A percentile compares a stretch with the other conserved stretches of the same genome.
phyloP scores from a whole-genome alignment of 164 flowering plant genomes.

The Vitis cinerea region DNA sequence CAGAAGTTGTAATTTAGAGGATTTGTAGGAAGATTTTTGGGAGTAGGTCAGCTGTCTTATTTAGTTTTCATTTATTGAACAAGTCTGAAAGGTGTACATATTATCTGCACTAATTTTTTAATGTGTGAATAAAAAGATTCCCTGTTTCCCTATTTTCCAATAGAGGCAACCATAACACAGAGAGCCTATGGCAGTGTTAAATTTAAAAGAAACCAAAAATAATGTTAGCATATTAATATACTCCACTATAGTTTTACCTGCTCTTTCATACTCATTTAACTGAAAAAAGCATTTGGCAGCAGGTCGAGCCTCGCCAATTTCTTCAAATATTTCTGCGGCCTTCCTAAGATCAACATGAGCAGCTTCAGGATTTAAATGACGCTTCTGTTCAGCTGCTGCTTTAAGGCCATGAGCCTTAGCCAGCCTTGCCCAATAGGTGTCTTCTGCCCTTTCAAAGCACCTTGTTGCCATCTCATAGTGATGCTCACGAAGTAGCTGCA shows the following conservation, averaged over 20 bases:
- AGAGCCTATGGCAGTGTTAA: no score
- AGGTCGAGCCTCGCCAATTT: conserved; percentile 48
- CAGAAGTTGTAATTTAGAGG: no score
- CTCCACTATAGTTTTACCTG: conserved; percentile 36
- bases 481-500: conserved; percentile 55
- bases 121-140: no score
- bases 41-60: no score
- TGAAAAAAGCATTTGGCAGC: conserved; percentile 70
- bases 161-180: no score
- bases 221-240: neutral
- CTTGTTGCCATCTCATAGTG: conserved; percentile 72
- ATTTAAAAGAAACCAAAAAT: neutral
- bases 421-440: conserved; percentile 45
- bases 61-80: no score
- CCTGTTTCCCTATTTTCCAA: no score
- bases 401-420: conserved; percentile 59
- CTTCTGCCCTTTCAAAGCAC: conserved; percentile 83
- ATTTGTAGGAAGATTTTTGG: no score
- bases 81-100: no score
- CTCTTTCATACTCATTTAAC: conserved; percentile 51
- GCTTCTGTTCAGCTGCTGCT: conserved; percentile 47
- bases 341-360: conserved; percentile 35
- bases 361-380: conserved; percentile 35
- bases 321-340: conserved; percentile 66
- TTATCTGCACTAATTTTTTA: no score